Evolutionary conservation across 2,329 filamentous ascomycete genomes (phyloP), one percentile per base, ranked within the genome.

Genomic region (Phoma herbarum): DNA sequence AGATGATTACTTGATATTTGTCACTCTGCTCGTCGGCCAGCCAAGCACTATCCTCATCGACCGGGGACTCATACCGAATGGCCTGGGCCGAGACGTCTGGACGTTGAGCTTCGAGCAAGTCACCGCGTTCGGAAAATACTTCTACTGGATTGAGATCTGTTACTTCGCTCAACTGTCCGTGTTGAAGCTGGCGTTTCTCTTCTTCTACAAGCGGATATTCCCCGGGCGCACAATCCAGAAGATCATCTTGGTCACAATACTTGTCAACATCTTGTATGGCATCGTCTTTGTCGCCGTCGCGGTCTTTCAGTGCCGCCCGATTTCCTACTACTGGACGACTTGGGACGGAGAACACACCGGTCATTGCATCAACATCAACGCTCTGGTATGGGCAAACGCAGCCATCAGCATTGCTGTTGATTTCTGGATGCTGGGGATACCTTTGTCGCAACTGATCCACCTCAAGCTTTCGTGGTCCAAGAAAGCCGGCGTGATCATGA

Each of bases 241-340:
- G 20, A 22, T 52, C 9, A 20, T 52, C 11, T n/a, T 23, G 23
- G 39, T 4, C 7, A 45, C 50, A 0, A 28, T 52, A 0, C 4
- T 18, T 8, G 37, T 52, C 50, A 52, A 35, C 22, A 9, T 37
- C 16, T n/a, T 9, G 18, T 63, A 28, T 14, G 50, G 50, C 4
- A 57, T 59, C 49, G 59, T 59, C 35, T 71, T 61, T 42, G 29
- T 35, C 61, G 61, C 60, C 23, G 41, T 44, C 22, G 60, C 33
- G 8, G 52, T 67, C n/a, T 66, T 75, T 35, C 73, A 75, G 45
- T 77, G 75, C 49, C 52, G 47, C 11, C 75, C 75, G 1, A 65
- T 76, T 54, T 60, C 53, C 43, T 62, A 67, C 46, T 69, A 69
- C 39, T 77, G 74, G 75, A 67, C 59, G 8, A 58, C 55, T 16